Base-by-base conservation (phyloP, 2,329 filamentous ascomycete genomes). In the Talaromyces marneffei region DNA sequence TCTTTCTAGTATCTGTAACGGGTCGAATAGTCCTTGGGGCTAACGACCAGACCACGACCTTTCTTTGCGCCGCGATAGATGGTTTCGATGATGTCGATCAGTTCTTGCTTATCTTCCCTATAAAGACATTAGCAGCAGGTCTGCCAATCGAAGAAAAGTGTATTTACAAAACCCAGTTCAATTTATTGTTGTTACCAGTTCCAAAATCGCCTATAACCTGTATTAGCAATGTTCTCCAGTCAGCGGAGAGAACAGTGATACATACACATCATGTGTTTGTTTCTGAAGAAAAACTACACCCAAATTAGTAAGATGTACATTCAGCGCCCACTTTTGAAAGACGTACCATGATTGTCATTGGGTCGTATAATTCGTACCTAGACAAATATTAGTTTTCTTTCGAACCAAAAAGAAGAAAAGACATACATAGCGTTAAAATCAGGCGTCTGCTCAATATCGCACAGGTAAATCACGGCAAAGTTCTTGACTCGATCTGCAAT, bases 1-100 rank as follows among this genome's bases (percentile, higher is more conserved):
- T n/a, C n/a, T n/a, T n/a, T n/a, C 69, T 64, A 90, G 72, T 90
- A 89, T 62, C 87, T 79, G 70, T 89, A 90, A 70, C 87, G 80
- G 1, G 87, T 89, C 37, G 85, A 88, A 70, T 88, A 88, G 71
- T 83, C 76, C 82, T 97, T 99, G 0, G 93, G 94, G 72, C 91
- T 96, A 66, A 97, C 92, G 42, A 99, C 94, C 68, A 99, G 79
- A 88, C 95, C 94, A 58, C 93, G 83, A 0, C 95, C 94, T 80
- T 99, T 99, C 83, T 96, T 97, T 33, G 94, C 94, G n/a, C 94
- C 94, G 62, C 92, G 87, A 75, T 97, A 99, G 64, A 99, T 92
- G 4, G 92, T 97, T 82, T 99, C 94, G 72, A 97, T 87, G 67
- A 99, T 99, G 77, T 99, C 94, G 71, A 99, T 96, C 70, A 99